These are phyloP conservation scores for Scedosporium boydii DNA, from an alignment of 2,329 filamentous ascomycete species.

Conservation along the genomic window DNA sequence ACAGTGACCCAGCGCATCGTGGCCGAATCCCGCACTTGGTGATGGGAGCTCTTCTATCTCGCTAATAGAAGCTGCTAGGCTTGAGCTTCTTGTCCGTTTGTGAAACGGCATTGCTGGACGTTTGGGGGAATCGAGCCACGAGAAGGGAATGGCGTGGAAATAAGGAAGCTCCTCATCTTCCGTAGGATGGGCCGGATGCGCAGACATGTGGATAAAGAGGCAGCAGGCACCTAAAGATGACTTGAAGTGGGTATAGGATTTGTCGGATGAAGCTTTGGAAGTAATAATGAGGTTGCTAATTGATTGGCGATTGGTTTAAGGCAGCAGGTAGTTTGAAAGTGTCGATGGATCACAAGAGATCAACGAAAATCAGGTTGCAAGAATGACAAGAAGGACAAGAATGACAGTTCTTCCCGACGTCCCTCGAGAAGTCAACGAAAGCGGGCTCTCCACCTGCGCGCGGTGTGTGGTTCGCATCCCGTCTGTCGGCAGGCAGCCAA, in stretches of 20 bases:
- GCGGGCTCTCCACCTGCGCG: no score
- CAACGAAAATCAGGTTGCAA: background rate
- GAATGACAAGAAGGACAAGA: background rate
- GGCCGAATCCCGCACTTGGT: background rate
- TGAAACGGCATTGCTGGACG: background rate
- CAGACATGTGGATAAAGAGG: background rate
- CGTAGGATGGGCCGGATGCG: background rate
- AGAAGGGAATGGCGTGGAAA: background rate
- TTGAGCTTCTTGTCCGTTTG: background rate
- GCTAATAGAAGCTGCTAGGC: background rate
- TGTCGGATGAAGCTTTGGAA: background rate
- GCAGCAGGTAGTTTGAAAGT: background rate
- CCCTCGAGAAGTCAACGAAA: no score
- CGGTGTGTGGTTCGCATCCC: no score
- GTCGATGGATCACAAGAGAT: background rate
- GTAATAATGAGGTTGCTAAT: background rate
- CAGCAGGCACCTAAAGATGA: background rate
- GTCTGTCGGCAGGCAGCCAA: background rate
- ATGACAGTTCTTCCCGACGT: background rate
- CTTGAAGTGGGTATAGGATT: background rate
- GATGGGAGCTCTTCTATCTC: background rate
- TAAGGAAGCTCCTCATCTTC: background rate
- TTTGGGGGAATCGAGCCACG: background rate
- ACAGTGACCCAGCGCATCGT: background rate
- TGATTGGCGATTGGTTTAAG: background rate